These are phyloP conservation scores for Phlyctochytrium arcticum DNA, from an alignment of 192 early-diverging fungal genomes.

Conservation along the genomic window DNA sequence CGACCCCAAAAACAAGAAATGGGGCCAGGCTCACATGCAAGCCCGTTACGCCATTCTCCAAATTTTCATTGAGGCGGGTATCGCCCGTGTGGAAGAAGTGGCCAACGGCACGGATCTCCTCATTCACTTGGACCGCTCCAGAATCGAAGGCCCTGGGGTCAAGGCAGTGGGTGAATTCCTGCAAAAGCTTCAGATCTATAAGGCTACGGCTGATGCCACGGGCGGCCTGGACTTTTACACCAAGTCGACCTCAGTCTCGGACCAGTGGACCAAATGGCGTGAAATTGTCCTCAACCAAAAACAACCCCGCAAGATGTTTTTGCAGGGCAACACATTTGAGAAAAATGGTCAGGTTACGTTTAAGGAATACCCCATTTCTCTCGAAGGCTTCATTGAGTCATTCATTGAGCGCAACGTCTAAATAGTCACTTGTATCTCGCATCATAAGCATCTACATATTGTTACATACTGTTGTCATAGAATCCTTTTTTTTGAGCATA, in stretches of 20 bases:
- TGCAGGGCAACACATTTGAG: constrained; percentile 51
- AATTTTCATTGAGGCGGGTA: constrained; percentile 41
- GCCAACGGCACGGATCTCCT: constrained; percentile 26
- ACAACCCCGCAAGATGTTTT: constrained; percentile 50
- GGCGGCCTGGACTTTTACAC: constrained; percentile 43
- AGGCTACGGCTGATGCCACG: constrained; percentile 51
- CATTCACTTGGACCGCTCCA: constrained; percentile 49
- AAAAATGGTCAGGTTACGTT: constrained; percentile 37
- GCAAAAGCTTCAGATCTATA: constrained; percentile 56
- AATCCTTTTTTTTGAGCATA: too few relatives aligned
- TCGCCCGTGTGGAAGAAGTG: constrained; percentile 33
- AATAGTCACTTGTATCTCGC: too few relatives aligned
- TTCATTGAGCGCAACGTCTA: constrained; percentile 43
- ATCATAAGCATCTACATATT: too few relatives aligned
- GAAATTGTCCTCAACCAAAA: constrained; percentile 52
- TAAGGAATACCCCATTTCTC: constrained; percentile 50
- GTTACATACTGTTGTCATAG: too few relatives aligned
- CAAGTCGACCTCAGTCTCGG: constrained; percentile 48
- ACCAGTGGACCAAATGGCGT: constrained; percentile 38
- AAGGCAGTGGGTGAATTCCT: constrained; percentile 53
- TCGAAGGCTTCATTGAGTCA: constrained; percentile 55
- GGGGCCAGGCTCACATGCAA: constrained; percentile 57
- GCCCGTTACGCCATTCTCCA: constrained; percentile 55
- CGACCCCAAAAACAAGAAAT: constrained; percentile 29
- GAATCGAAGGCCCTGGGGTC: constrained; percentile 45